Evolutionary conservation across 352 stramenopile species (phyloP).

Genomic region (Phytophthora cryptogea): DNA sequence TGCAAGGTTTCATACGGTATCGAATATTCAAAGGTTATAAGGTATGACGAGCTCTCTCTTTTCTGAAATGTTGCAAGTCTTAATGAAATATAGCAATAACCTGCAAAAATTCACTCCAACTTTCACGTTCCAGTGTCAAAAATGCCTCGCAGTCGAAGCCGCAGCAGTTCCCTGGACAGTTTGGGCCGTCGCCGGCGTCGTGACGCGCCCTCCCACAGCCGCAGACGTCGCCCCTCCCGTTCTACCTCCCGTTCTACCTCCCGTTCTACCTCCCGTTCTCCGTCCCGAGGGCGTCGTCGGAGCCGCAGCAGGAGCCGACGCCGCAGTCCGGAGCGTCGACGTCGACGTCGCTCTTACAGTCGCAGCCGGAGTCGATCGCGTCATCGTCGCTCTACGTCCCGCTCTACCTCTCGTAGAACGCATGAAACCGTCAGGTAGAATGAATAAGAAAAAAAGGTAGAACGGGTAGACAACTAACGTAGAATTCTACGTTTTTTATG

Average conservation of each 20-base stretch:
- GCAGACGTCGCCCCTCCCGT: constrained; percentile 30
- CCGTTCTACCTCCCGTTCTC: constrained; percentile 37
- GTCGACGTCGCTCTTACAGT: constrained; percentile 30
- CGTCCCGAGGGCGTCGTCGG: constrained; percentile 30
- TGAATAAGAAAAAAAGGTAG: background rate
- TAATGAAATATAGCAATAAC: too few relatives aligned
- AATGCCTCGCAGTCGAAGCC: constrained; percentile 32
- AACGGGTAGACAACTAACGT: constrained; percentile 1
- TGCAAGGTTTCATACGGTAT: too few relatives aligned
- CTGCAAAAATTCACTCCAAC: too few relatives aligned
- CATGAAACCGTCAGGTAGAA: constrained; percentile 1
- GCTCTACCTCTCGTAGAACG: constrained; percentile 4
- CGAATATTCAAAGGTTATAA: too few relatives aligned
- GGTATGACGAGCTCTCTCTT: too few relatives aligned
- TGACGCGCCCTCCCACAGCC: constrained; percentile 20
- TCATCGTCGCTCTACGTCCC: constrained; percentile 13
- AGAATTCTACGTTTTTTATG: constrained; percentile 1
- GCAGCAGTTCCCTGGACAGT: constrained; percentile 71
- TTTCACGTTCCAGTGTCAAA: background rate
- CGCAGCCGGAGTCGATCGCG: constrained; percentile 27
- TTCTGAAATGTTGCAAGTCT: too few relatives aligned
- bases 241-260: constrained; percentile 33
- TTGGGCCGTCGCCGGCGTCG: constrained; percentile 45
- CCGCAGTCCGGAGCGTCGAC: constrained; percentile 6
- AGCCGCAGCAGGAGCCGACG: constrained; percentile 34